phyloP scores from a whole-genome alignment of 2,329 filamentous ascomycete species.

The Fusarium camptoceras region DNA sequence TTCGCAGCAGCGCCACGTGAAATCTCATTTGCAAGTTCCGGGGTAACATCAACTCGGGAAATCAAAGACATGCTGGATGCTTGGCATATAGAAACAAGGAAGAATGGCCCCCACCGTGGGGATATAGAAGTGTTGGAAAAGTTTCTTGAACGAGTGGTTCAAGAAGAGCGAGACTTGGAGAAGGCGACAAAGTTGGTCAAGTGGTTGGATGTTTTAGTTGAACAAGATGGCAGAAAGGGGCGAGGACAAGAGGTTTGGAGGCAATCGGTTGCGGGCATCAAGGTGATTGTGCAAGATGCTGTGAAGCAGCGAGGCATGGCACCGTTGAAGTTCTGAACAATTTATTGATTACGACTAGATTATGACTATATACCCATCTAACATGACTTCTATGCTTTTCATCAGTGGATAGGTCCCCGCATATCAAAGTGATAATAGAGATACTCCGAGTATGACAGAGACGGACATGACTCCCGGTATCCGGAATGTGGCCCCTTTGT shows the following conservation, averaged over 20 bases:
- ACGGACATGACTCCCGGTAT: slow-evolving; percentile 7
- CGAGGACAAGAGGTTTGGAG: slow-evolving; percentile 61
- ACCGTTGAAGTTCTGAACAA: slow-evolving; percentile 60
- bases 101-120: slow-evolving; percentile 80
- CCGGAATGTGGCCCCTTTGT: slow-evolving; percentile 1
- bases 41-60: slow-evolving; percentile 62
- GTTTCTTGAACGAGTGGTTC: slow-evolving; percentile 79
- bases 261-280: slow-evolving; percentile 57
- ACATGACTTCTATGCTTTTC: not conserved
- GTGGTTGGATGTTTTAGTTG: slow-evolving; percentile 72
- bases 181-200: slow-evolving; percentile 77
- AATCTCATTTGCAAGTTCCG: slow-evolving; percentile 59
- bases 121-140: slow-evolving; percentile 80
- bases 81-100: slow-evolving; percentile 79
- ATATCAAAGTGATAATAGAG: not conserved
- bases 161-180: slow-evolving; percentile 80
- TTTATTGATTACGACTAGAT: not conserved
- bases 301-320: slow-evolving; percentile 68
- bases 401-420: too few relatives aligned
- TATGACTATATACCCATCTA: slow-evolving; percentile 25
- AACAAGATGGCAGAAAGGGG: slow-evolving; percentile 56
- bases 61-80: slow-evolving; percentile 78
- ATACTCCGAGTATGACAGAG: not conserved
- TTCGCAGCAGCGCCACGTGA: slow-evolving; percentile 62
- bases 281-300: slow-evolving; percentile 65